Conservation (phyloP, 2,329 filamentous ascomycete species). For the Ophiocordyceps camponoti-floridani region DNA sequence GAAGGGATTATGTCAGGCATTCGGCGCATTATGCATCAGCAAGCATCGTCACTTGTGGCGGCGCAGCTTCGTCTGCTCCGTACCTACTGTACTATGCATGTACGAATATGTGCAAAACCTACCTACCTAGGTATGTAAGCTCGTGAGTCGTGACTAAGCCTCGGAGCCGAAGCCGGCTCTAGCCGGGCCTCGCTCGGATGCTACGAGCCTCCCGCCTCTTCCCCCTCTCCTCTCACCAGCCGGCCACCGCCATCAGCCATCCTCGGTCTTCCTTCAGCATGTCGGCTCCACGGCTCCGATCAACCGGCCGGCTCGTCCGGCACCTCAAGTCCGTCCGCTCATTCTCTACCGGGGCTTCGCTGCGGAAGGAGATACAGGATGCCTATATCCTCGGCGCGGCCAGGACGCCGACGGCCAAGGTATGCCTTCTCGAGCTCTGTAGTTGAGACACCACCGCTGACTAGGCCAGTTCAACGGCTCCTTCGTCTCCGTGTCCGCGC, state of each 20-base stretch:
- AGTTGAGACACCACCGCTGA: background rate
- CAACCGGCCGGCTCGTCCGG: conserved; percentile 17
- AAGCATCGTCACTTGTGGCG: background rate
- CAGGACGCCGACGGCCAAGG: conserved; percentile 79
- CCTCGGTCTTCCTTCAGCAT: conserved; percentile 6
- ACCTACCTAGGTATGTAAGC: too few species aligned
- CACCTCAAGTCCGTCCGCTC: conserved; percentile 23
- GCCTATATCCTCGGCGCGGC: conserved; percentile 87
- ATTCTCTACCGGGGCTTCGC: conserved; percentile 26
- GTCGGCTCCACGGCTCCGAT: conserved; percentile 15
- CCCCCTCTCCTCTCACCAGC: background rate
- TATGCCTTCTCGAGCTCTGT: conserved; percentile 15
- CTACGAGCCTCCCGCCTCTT: background rate
- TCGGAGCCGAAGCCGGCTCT: background rate
- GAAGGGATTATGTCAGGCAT: too few species aligned
- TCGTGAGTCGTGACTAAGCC: background rate
- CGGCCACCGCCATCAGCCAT: too few species aligned
- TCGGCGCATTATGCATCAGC: too few species aligned
- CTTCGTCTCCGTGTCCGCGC: conserved; percentile 65
- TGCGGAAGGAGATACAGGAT: conserved; percentile 57
- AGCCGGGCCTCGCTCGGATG: background rate
- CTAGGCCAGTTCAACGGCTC: conserved; percentile 75
- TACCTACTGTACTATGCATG: too few species aligned
- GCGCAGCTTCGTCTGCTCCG: background rate
- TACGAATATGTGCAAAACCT: too few species aligned